Evolutionary conservation across 2,329 filamentous ascomycete genomes (phyloP).

Genomic region (Rhytidhysteron rufulum): DNA sequence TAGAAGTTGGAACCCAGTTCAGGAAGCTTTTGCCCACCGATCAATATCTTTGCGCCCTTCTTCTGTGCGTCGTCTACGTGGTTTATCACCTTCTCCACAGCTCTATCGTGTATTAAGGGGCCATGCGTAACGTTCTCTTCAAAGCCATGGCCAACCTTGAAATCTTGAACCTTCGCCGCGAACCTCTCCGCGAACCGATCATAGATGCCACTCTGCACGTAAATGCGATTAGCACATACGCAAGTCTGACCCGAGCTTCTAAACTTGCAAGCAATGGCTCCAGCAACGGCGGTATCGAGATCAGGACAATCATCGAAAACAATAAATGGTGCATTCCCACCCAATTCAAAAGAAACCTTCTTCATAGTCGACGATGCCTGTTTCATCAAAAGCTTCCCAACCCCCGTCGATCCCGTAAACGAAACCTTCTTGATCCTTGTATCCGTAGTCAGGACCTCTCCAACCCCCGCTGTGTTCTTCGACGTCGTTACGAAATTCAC

Average conservation of each 20-base stretch:
- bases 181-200: conserved; percentile 3
- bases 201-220: conserved; percentile 4
- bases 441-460: background rate
- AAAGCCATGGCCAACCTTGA: conserved; percentile 1
- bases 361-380: conserved; percentile 3
- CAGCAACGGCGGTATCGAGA: conserved; percentile 3
- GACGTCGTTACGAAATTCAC: conserved; percentile 1
- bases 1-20: conserved; percentile 1
- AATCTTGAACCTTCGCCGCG: background rate
- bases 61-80: conserved; percentile 5
- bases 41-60: conserved; percentile 1
- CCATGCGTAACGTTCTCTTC: background rate
- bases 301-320: conserved; percentile 6
- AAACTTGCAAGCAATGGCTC: conserved; percentile 4
- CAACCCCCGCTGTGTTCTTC: conserved; percentile 1
- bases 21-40: conserved; percentile 1
- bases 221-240: conserved; percentile 7
- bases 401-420: conserved; percentile 5
- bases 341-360: conserved; percentile 5
- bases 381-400: conserved; percentile 3
- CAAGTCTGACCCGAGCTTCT: conserved; percentile 6
- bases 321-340: conserved; percentile 7
- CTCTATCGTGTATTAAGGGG: conserved; percentile 2
- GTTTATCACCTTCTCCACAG: conserved; percentile 2
- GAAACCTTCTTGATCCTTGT: conserved; percentile 1